A percentile compares a stretch with the other conserved stretches of the same genome.
Evolutionary conservation across 345 rosid genomes (phyloP).

Genomic region (Eucalyptus melliodora): DNA sequence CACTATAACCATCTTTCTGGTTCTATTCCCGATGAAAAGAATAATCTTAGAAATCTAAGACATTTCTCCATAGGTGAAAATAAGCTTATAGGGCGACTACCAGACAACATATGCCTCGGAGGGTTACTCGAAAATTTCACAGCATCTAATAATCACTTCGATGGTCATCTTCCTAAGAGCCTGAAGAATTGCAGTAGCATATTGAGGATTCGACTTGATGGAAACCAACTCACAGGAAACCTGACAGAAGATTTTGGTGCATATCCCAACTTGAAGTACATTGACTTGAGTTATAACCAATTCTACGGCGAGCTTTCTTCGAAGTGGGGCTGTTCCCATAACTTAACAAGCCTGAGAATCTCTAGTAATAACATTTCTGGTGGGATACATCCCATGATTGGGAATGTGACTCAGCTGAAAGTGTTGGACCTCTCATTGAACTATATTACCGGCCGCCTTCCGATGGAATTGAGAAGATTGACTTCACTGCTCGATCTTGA

Average conservation of each 20-base stretch:
- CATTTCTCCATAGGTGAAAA: neutral
- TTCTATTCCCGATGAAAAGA: neutral
- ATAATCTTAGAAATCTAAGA: neutral
- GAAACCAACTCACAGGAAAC: conserved; percentile 13
- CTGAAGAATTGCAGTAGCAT: conserved; percentile 9
- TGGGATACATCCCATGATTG: neutral
- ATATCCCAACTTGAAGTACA: neutral
- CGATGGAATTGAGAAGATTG: neutral
- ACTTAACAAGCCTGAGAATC: neutral
- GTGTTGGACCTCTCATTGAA: neutral
- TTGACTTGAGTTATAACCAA: neutral
- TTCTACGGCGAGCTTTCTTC: neutral
- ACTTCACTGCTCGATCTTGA: neutral
- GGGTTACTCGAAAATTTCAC: neutral
- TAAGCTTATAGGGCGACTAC: neutral
- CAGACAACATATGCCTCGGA: neutral
- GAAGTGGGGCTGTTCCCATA: neutral
- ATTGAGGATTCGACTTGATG: neutral
- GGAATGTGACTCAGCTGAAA: neutral
- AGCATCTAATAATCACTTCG: neutral
- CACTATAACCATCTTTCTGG: neutral
- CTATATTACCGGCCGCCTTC: accelerated
- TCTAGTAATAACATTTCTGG: neutral
- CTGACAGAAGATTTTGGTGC: neutral
- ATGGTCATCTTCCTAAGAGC: conserved; percentile 1